Percentiles rank a stretch among this genome's conserved stretches.
phyloP scores from a whole-genome alignment of 805 yeast species.

The Pichia scutulata region DNA sequence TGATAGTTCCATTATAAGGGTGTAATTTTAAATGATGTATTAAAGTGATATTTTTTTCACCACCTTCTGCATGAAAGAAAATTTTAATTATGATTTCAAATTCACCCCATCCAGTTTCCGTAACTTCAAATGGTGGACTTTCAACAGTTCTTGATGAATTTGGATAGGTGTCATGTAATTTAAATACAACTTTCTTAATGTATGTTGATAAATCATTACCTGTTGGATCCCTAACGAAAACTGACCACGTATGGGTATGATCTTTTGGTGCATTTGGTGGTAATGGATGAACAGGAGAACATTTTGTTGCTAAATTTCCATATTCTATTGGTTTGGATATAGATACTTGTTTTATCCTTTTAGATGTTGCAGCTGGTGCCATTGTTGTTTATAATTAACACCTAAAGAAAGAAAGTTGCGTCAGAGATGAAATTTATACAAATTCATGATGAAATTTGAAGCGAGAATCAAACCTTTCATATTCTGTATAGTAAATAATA shows the following conservation, averaged over 20 bases:
- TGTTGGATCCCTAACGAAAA: conserved; percentile 75
- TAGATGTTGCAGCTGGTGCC: conserved; percentile 29
- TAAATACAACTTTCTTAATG: conserved; percentile 86
- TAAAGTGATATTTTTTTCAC: conserved; percentile 77
- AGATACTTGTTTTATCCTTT: conserved; percentile 42
- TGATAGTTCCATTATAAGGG: conserved; percentile 49
- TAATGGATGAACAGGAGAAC: conserved; percentile 41
- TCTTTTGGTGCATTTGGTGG: conserved; percentile 67
- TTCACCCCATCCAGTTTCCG: conserved; percentile 99
- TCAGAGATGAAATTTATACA: neutral
- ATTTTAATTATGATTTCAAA: conserved; percentile 87
- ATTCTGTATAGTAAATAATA: too few species aligned
- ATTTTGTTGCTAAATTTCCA: conserved; percentile 73
- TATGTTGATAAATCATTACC: conserved; percentile 74
- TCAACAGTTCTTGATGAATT: conserved; percentile 83
- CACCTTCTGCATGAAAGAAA: conserved; percentile 77
- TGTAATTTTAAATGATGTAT: conserved; percentile 89
- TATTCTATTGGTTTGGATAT: conserved; percentile 72
- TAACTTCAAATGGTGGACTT: conserved; percentile 85
- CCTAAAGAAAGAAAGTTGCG: neutral
- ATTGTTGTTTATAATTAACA: conserved; percentile 7
- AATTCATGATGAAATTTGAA: neutral
- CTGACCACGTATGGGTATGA: conserved; percentile 95
- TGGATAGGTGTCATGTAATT: conserved; percentile 89
- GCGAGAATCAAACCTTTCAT: neutral